Evolutionary conservation across 352 stramenopile genomes (phyloP).

Genomic region (Phytophthora pluvialis): DNA sequence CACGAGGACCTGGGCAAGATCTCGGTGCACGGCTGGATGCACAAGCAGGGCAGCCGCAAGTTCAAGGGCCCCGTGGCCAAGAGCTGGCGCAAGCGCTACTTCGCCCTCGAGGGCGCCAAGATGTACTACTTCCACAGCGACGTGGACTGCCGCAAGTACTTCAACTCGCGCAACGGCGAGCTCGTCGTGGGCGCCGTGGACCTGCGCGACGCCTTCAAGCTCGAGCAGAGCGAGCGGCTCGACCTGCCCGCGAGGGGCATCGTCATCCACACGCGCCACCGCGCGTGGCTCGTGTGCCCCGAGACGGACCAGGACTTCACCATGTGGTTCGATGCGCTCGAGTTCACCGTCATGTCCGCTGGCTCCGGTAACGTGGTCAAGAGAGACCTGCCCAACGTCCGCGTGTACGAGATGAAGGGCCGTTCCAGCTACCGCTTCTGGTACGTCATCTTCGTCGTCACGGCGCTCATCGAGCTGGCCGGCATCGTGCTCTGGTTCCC

Average conservation of each 20-base stretch:
- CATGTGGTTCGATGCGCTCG: constrained; percentile 85
- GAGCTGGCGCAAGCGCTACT: constrained; percentile 83
- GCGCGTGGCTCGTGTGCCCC: constrained; percentile 77
- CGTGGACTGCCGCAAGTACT: constrained; percentile 88
- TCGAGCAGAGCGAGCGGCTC: constrained; percentile 78
- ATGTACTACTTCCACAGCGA: constrained; percentile 90
- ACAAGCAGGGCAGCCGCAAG: constrained; percentile 84
- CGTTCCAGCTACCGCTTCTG: constrained; percentile 72
- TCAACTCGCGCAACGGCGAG: constrained; percentile 80
- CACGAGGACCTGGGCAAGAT: constrained; percentile 64
- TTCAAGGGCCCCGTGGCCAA: constrained; percentile 85
- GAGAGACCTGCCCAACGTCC: constrained; percentile 80
- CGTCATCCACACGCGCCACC: constrained; percentile 78
- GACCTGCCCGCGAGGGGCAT: constrained; percentile 72
- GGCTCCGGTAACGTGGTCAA: constrained; percentile 79
- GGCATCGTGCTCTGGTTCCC: constrained; percentile 48
- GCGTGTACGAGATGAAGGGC: constrained; percentile 81
- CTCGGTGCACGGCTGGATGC: constrained; percentile 84
- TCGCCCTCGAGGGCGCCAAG: constrained; percentile 82
- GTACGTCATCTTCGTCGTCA: constrained; percentile 79
- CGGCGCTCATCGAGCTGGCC: constrained; percentile 62
- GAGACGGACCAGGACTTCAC: constrained; percentile 83
- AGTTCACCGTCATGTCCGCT: constrained; percentile 78
- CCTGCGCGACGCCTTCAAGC: constrained; percentile 78
- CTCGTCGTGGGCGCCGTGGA: constrained; percentile 81